Evolutionary conservation across 2,329 filamentous ascomycete genomes (phyloP), one percentile per base, ranked within the genome.

Genomic region (Penicillium sumatraense): DNA sequence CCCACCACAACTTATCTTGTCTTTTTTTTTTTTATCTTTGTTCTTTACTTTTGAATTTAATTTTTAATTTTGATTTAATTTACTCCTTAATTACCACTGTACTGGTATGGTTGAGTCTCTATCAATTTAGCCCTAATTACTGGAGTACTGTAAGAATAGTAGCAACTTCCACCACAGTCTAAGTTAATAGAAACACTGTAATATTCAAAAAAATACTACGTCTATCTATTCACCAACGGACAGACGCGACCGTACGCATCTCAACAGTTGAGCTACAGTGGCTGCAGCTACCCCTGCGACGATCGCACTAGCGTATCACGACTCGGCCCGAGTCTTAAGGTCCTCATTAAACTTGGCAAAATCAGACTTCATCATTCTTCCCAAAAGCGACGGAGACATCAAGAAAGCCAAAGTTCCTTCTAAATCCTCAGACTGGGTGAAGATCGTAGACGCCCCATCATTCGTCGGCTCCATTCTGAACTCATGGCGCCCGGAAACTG

Each of bases 351-450:
- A 68, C 4, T 55, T 47, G 9, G 57, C 53, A 18, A 60, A 67
- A 48, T 65, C 53, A 10, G 59, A 58, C 18, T 56, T 36, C 55
- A 68, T 55, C 41, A 60, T 62, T 42, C 46, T 64, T 10, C 65
- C 65, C 42, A 69, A 49, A 16, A 65, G 38, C 8, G 56, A 65
- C 3, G 65, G 64, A 2, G 51, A 45, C 58, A 66, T 61, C 8
- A 68, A 53, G 24, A 65, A 66, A 1, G 64, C 49, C 35, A 67
- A 29, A 9, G 59, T 48, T 2, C 66, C 64, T 42, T 58, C 54
- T 8, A 65, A 56, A 42, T 61, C 51, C 56, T 68, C 64, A 0
- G 59, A 55, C 41, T 67, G 63, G 3, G 58, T 67, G 42, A 68
- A 66, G 24, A 67, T 49, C 3, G 66, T 69, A 8, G 62, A 64